Evolutionary conservation across 2,329 filamentous ascomycete genomes (phyloP).

Genomic region (Arthrobotrys pseudoclavata): DNA sequence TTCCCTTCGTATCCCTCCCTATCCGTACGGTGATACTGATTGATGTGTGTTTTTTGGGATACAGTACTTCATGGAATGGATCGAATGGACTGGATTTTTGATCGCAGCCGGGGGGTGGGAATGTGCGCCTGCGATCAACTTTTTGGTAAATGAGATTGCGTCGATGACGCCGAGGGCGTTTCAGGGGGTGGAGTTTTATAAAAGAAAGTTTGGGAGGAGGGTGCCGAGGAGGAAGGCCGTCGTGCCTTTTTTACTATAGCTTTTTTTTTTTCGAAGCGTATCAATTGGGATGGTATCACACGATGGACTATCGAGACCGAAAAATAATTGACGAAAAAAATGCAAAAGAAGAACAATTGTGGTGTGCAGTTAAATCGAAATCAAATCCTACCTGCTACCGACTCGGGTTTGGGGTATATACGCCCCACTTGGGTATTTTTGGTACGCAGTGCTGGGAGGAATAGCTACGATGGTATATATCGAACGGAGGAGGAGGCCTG

Average conservation of each 20-base stretch:
- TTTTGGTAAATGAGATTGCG: slow-evolving; percentile 87
- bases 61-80: slow-evolving; percentile 89
- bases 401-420: no score
- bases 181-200: slow-evolving; percentile 86
- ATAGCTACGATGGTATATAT: no score
- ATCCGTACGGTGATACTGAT: background rate
- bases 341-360: no score
- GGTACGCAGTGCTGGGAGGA: no score
- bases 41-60: background rate
- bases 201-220: slow-evolving; percentile 86
- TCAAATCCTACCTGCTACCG: no score
- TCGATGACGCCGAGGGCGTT: slow-evolving; percentile 91
- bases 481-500: no score
- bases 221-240: slow-evolving; percentile 65
- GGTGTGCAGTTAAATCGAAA: no score
- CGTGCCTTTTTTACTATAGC: slow-evolving; percentile 61
- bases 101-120: slow-evolving; percentile 74
- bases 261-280: background rate
- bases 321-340: no score
- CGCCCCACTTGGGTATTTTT: no score
- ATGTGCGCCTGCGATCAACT: slow-evolving; percentile 82
- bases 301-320: no score
- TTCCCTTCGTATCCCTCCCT: background rate
- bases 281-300: no score
- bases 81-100: slow-evolving; percentile 94